Evolutionary conservation across 1,284 basidiomycete genomes (phyloP).

Genomic region (Tremellales sp.): DNA sequence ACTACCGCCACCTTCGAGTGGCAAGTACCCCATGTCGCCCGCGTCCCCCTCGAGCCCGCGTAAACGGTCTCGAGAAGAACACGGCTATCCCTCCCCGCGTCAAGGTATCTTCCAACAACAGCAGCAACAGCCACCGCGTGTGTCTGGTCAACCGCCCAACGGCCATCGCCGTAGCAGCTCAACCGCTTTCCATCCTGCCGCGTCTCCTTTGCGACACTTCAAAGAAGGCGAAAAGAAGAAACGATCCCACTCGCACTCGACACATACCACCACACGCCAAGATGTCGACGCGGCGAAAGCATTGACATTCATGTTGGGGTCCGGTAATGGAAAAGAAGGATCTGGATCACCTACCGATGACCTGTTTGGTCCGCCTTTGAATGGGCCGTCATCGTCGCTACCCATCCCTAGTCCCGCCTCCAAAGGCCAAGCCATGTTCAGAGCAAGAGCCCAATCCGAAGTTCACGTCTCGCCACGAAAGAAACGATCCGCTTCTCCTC

Average conservation of each 20-base stretch:
- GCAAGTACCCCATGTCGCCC: slow-evolving; percentile 8
- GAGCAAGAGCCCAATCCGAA: background rate
- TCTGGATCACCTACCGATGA: slow-evolving; percentile 1
- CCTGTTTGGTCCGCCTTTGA: background rate
- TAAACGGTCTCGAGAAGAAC: slow-evolving; percentile 26
- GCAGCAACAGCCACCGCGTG: background rate
- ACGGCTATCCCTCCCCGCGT: background rate
- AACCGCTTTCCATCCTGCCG: slow-evolving; percentile 1
- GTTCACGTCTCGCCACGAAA: background rate
- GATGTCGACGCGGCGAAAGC: slow-evolving; percentile 46
- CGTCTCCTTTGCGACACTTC: slow-evolving; percentile 15
- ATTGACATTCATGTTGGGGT: slow-evolving; percentile 39
- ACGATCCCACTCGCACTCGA: slow-evolving; percentile 38
- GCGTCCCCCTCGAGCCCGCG: slow-evolving; percentile 23
- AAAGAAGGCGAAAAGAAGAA: slow-evolving; percentile 27
- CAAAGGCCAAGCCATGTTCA: background rate
- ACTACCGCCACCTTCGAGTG: slow-evolving; percentile 36
- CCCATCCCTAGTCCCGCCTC: slow-evolving; percentile 10
- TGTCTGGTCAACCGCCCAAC: background rate
- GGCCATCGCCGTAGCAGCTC: slow-evolving; percentile 2
- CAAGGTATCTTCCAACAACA: background rate
- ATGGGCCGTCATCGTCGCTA: background rate
- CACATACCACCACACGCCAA: slow-evolving; percentile 29
- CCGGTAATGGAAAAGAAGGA: slow-evolving; percentile 11
- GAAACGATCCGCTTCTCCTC: background rate